These are phyloP conservation scores for Oenanthe sinensis DNA, from an alignment of 129 eudicot species.

Conservation along the genomic window DNA sequence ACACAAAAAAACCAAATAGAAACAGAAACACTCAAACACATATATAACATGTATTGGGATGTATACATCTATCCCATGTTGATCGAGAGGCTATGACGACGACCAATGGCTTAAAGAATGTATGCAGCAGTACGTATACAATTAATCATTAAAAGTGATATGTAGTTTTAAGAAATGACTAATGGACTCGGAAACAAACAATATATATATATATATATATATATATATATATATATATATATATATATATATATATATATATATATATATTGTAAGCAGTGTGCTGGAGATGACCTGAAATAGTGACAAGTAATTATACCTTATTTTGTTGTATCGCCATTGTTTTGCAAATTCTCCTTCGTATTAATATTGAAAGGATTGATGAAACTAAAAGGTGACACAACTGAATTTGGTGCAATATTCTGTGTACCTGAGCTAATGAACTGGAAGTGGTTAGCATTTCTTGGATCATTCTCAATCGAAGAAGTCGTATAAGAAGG, in stretches of 20 bases:
- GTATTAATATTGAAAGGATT: conserved; percentile 26
- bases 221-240: no score
- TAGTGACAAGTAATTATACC: neutral
- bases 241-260: no score
- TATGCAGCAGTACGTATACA: neutral
- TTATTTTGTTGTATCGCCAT: neutral
- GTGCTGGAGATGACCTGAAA: neutral
- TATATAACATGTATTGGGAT: neutral
- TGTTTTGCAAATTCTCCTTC: conserved; percentile 21
- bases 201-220: no score
- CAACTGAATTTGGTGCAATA: conserved; percentile 27
- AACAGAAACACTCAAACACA: neutral
- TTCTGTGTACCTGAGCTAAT: conserved; percentile 42
- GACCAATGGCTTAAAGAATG: neutral
- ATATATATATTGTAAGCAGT: no score
- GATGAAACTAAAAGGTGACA: conserved; percentile 37
- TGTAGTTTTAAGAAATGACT: neutral
- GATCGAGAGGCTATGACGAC: neutral
- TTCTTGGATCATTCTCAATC: conserved; percentile 35
- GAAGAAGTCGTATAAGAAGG: conserved; percentile 20
- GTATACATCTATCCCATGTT: neutral
- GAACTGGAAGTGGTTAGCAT: conserved; percentile 42
- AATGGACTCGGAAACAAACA: neutral
- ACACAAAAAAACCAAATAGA: neutral
- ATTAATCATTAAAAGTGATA: neutral